These are phyloP conservation scores for Botrytis paeoniae DNA, from an alignment of 2,329 filamentous ascomycete species.

Conservation along the genomic window DNA sequence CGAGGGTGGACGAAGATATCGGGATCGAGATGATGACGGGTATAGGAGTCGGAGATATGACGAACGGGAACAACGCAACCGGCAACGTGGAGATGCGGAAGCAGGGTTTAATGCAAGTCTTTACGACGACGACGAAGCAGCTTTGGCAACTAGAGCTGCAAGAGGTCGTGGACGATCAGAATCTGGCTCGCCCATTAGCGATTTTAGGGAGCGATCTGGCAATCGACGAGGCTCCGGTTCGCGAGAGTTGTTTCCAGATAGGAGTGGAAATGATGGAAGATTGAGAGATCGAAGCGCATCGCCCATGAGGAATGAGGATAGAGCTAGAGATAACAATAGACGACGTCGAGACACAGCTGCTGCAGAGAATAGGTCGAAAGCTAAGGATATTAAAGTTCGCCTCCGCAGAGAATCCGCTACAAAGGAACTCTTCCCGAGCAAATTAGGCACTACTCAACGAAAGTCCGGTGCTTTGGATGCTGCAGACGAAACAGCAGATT, in stretches of 20 bases:
- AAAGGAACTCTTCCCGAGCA: conserved; percentile 57
- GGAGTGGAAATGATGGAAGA: conserved; percentile 33
- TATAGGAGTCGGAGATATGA: conserved; percentile 46
- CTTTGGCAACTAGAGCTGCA: conserved; percentile 35
- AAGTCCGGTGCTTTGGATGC: conserved; percentile 52
- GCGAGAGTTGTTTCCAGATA: conserved; percentile 62
- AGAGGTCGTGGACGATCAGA: conserved; percentile 37
- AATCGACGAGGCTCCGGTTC: conserved; percentile 22
- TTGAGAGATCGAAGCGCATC: conserved; percentile 38
- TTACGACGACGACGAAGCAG: conserved; percentile 68
- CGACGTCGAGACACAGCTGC: conserved; percentile 26
- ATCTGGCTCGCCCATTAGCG: conserved; percentile 36
- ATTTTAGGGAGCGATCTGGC: conserved; percentile 28
- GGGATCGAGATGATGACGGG: conserved; percentile 52
- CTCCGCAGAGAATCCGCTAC: conserved; percentile 26
- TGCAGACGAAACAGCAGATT: conserved; percentile 51
- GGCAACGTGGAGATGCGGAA: conserved; percentile 48
- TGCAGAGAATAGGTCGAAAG: conserved; percentile 44
- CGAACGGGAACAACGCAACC: conserved; percentile 42
- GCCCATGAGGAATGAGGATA: conserved; percentile 39
- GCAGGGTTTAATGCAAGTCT: conserved; percentile 70
- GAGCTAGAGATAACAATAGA: conserved; percentile 38
- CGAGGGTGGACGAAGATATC: conserved; percentile 57
- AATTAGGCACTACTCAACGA: conserved; percentile 42
- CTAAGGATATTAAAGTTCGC: conserved; percentile 44